phyloP scores from a whole-genome alignment of 139 green algal genomes.

The Zygnema cylindricum region DNA sequence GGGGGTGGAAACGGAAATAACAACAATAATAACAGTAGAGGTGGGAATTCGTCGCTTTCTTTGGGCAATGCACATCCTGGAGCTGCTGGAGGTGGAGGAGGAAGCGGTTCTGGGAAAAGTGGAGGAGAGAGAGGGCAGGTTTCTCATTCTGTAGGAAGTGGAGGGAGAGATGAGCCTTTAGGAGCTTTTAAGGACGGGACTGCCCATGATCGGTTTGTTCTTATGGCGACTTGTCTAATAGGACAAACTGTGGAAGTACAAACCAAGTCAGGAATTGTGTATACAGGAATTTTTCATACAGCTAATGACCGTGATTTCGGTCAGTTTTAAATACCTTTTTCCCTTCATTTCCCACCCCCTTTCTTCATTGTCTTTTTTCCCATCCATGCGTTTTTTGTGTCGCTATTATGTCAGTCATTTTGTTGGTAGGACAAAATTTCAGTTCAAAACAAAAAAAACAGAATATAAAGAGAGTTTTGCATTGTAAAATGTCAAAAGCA shows the following conservation, averaged over 20 bases:
- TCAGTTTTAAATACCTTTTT: neutral
- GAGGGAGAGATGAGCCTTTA: neutral
- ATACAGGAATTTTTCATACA: conserved; percentile 52
- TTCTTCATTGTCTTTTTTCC: neutral
- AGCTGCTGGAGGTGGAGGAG: neutral
- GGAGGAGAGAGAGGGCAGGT: neutral
- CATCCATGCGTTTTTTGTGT: neutral
- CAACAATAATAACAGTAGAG: neutral
- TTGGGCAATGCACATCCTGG: neutral
- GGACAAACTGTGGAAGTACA: conserved; percentile 48
- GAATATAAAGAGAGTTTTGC: too few species aligned
- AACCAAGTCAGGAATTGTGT: conserved; percentile 12
- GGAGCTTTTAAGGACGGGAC: neutral
- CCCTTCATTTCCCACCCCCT: neutral
- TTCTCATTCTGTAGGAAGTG: neutral
- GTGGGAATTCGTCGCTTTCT: neutral
- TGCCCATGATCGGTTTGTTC: conserved; percentile 15
- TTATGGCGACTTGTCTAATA: conserved; percentile 45
- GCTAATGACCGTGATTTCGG: conserved; percentile 43
- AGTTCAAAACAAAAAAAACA: too few species aligned
- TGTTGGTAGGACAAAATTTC: too few species aligned
- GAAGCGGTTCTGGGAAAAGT: neutral
- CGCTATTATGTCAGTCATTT: too few species aligned
- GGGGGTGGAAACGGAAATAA: neutral
- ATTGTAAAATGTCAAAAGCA: too few species aligned